Percentiles rank a stretch among this genome's conserved stretches.
Evolutionary conservation across 306 rosid genomes (phyloP).

Genomic region (Sicyos baderoa): DNA sequence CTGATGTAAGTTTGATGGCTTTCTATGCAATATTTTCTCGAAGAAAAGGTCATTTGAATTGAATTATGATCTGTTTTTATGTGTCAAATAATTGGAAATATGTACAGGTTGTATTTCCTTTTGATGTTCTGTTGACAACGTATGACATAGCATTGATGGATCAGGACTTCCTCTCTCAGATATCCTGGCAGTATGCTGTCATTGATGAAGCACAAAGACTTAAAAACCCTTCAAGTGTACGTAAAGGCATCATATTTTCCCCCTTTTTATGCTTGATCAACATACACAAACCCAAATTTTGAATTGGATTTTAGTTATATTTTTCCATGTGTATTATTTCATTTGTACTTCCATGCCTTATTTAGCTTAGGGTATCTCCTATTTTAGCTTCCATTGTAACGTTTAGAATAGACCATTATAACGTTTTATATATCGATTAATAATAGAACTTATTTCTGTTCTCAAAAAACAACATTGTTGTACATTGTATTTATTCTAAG

Average conservation of each 20-base stretch:
- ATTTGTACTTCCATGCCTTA: too few species aligned
- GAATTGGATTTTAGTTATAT: background rate
- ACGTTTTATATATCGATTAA: too few species aligned
- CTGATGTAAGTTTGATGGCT: constrained; percentile 36
- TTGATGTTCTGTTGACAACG: constrained; percentile 78
- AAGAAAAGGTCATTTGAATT: constrained; percentile 1
- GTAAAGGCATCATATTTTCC: constrained; percentile 25
- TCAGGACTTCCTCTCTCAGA: constrained; percentile 90
- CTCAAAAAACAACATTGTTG: too few species aligned
- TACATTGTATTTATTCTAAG: too few species aligned
- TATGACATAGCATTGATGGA: constrained; percentile 79
- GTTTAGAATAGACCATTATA: too few species aligned
- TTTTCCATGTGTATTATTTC: too few species aligned
- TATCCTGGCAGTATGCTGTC: constrained; percentile 83
- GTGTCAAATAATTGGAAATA: constrained; percentile 20
- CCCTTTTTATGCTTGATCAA: background rate
- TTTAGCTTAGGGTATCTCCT: too few species aligned
- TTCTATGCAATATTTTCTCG: background rate
- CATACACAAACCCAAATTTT: background rate
- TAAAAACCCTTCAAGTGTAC: constrained; percentile 83
- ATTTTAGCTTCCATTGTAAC: too few species aligned
- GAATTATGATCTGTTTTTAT: constrained; percentile 14
- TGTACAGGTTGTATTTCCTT: constrained; percentile 61
- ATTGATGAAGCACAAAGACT: constrained; percentile 97
- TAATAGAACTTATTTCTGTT: too few species aligned